Percentiles rank a stretch among this genome's conserved stretches.
These are phyloP conservation scores for Cordyceps cateniannulata DNA, from an alignment of 2,329 filamentous ascomycete genomes.

Conservation along the genomic window DNA sequence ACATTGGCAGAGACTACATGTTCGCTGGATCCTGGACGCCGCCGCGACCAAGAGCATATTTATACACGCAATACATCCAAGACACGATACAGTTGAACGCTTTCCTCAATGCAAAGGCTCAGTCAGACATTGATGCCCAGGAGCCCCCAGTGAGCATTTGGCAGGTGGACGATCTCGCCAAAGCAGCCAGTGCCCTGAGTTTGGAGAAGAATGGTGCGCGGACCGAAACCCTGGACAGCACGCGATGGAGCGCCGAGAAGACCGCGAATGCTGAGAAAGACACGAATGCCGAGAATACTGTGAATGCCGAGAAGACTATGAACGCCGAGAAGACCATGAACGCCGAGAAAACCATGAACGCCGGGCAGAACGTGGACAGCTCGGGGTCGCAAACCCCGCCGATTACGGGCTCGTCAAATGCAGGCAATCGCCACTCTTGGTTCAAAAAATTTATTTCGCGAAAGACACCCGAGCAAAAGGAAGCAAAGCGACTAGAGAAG, in stretches of 20 bases:
- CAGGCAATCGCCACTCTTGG: slow-evolving; percentile 20
- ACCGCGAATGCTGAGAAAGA: no score
- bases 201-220: background rate
- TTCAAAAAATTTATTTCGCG: slow-evolving; percentile 31
- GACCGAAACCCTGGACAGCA: background rate
- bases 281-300: no score
- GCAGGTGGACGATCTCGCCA: slow-evolving; percentile 1
- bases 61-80: slow-evolving; percentile 10
- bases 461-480: slow-evolving; percentile 29
- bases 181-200: background rate
- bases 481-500: slow-evolving; percentile 11
- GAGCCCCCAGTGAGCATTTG: slow-evolving; percentile 14
- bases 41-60: background rate
- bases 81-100: slow-evolving; percentile 12
- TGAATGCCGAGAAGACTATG: background rate
- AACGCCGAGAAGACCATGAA: background rate
- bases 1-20: background rate
- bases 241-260: background rate
- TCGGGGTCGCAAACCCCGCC: background rate
- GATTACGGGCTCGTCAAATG: background rate
- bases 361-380: background rate
- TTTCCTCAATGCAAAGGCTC: slow-evolving; percentile 5
- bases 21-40: background rate
- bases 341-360: background rate
- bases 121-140: slow-evolving; percentile 8